These are phyloP conservation scores for Lodderomyces elongisporus DNA, from an alignment of 1,139 yeast species.

Conservation along the genomic window DNA sequence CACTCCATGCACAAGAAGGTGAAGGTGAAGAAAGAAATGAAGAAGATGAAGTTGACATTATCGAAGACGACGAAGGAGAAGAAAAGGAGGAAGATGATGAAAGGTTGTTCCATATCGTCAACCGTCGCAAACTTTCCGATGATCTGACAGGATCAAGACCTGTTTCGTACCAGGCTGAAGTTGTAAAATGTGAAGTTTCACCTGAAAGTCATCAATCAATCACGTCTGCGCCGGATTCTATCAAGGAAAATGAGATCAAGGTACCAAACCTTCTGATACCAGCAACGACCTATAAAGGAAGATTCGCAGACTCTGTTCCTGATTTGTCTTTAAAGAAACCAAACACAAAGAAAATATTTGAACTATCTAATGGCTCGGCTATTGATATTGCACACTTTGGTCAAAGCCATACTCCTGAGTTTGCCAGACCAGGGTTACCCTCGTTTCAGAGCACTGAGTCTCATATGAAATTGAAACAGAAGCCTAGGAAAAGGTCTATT, in stretches of 20 bases:
- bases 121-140: constrained; percentile 9
- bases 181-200: constrained; percentile 13
- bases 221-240: constrained; percentile 1
- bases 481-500: constrained; percentile 13
- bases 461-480: constrained; percentile 7
- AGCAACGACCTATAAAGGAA: constrained; percentile 18
- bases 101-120: constrained; percentile 11
- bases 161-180: constrained; percentile 27
- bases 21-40: too few relatives aligned
- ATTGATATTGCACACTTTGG: constrained; percentile 42
- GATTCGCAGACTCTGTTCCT: too few relatives aligned
- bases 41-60: too few relatives aligned
- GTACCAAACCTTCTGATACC: background rate
- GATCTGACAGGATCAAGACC: constrained; percentile 20
- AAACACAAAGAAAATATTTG: too few relatives aligned
- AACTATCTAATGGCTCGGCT: constrained; percentile 35
- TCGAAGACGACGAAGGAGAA: too few relatives aligned
- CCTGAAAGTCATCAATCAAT: constrained; percentile 3
- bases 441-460: too few relatives aligned
- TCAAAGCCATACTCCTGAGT: constrained; percentile 37
- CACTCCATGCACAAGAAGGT: background rate
- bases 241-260: constrained; percentile 4
- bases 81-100: constrained; percentile 11
- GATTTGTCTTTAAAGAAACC: too few relatives aligned
- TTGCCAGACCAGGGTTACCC: too few relatives aligned